Conservation (phyloP, 257 asterid species). For the Apocynum venetum region DNA sequence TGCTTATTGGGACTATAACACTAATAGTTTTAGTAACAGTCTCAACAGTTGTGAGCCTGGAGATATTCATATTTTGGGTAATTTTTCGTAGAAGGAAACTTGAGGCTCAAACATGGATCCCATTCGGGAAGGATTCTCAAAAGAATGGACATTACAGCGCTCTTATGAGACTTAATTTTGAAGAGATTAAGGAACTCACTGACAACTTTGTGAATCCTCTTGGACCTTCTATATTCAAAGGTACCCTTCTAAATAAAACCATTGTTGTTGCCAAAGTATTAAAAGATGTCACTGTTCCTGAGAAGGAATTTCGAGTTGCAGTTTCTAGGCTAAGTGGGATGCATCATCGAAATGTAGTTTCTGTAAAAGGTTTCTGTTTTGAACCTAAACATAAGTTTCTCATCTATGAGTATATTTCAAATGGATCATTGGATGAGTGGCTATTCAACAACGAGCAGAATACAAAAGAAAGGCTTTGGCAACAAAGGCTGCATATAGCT, state of each 20-base stretch:
- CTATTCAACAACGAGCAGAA: conserved; percentile 23
- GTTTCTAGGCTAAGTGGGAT: conserved; percentile 53
- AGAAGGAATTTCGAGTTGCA: conserved; percentile 55
- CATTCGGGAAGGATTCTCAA: conserved; percentile 52
- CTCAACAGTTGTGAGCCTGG: conserved; percentile 31
- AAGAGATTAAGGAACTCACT: conserved; percentile 50
- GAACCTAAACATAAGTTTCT: conserved; percentile 44
- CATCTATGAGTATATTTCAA: conserved; percentile 46
- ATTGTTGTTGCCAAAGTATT: conserved; percentile 45
- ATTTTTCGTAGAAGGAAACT: conserved; percentile 32
- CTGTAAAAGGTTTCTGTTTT: conserved; percentile 58
- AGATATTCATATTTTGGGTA: conserved; percentile 35
- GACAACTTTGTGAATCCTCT: conserved; percentile 33
- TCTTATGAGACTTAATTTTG: conserved; percentile 42
- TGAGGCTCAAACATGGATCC: conserved; percentile 35
- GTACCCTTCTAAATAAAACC: conserved; percentile 43
- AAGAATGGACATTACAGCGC: conserved; percentile 52
- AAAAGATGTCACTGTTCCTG: conserved; percentile 38
- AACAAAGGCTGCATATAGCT: conserved; percentile 42
- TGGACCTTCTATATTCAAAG: conserved; percentile 48
- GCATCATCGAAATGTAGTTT: conserved; percentile 53
- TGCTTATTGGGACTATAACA: conserved; percentile 36
- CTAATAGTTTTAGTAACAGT: conserved; percentile 42
- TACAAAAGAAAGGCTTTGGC: conserved; percentile 31
- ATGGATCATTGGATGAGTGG: conserved; percentile 62